These are phyloP conservation scores for Cyberlindnera nakhonratchasimensis DNA, from an alignment of 805 yeast species.

Conservation along the genomic window DNA sequence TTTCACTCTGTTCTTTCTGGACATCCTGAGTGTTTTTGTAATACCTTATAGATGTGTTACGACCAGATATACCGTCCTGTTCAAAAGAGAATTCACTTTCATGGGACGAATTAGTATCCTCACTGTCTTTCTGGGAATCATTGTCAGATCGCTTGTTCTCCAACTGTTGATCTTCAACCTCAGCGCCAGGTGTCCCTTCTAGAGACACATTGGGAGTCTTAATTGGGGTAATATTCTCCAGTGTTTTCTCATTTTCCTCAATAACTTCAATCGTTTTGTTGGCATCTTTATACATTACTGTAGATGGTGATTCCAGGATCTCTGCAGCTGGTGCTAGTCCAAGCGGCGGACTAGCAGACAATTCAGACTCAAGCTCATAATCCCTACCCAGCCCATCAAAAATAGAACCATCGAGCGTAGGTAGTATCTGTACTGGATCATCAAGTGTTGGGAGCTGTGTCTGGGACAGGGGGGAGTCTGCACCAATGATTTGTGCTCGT, in stretches of 20 bases:
- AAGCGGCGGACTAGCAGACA: not conserved
- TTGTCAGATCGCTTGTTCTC: not conserved
- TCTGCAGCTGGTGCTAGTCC: conserved; percentile 10
- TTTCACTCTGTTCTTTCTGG: conserved; percentile 10
- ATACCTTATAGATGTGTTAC: conserved; percentile 52
- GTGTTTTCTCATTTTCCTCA: not conserved
- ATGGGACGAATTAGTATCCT: conserved; percentile 8
- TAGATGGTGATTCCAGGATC: not conserved
- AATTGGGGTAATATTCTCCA: not conserved
- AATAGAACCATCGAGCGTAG: conserved; percentile 7
- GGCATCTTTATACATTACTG: not conserved
- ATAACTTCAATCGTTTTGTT: not conserved
- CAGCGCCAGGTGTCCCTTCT: not conserved
- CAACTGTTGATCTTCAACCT: not conserved
- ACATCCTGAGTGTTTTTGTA: conserved; percentile 36
- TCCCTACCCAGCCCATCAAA: not conserved
- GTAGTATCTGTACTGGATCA: conserved; percentile 8
- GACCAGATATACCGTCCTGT: conserved; percentile 40
- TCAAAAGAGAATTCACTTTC: conserved; percentile 49
- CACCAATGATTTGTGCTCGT: conserved; percentile 26
- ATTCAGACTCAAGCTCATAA: not conserved
- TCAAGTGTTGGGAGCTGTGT: not conserved
- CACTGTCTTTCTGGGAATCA: not conserved
- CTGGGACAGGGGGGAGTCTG: conserved; percentile 12
- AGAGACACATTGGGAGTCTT: not conserved